These are phyloP conservation scores for Articulospora tetracladia DNA, from an alignment of 495 filamentous ascomycete genomes.

Conservation along the genomic window DNA sequence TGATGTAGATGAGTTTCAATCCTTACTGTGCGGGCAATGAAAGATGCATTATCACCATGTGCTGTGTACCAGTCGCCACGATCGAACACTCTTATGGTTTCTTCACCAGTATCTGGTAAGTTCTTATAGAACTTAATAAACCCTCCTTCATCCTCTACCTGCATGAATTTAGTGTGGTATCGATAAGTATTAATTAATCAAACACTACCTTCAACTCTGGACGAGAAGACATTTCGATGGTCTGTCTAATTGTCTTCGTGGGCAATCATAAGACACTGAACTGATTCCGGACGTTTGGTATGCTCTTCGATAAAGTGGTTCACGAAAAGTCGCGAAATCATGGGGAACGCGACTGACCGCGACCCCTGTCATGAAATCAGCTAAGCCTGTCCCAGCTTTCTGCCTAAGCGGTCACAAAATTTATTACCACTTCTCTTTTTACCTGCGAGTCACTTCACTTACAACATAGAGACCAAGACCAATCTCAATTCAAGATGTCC, in stretches of 20 bases:
- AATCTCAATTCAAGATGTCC: slow-evolving; percentile 17
- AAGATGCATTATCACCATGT: slow-evolving; percentile 87
- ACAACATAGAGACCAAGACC: background rate
- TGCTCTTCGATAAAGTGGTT: background rate
- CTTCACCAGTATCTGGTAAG: slow-evolving; percentile 61
- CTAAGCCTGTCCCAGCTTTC: background rate
- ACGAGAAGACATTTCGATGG: slow-evolving; percentile 71
- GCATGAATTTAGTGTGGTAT: slow-evolving; percentile 11
- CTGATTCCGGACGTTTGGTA: background rate
- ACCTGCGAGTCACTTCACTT: background rate
- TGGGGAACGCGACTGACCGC: slow-evolving; percentile 1
- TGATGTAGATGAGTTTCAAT: background rate
- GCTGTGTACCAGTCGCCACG: slow-evolving; percentile 93
- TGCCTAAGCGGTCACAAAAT: slow-evolving; percentile 10
- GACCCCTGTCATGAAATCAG: background rate
- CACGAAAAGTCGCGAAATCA: slow-evolving; percentile 10
- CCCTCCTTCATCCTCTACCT: slow-evolving; percentile 94
- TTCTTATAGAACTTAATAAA: slow-evolving; percentile 94
- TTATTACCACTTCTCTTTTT: background rate
- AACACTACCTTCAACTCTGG: slow-evolving; percentile 66
- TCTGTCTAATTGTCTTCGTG: background rate
- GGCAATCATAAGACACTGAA: background rate
- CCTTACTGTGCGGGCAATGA: slow-evolving; percentile 80
- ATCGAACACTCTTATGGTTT: slow-evolving; percentile 87
- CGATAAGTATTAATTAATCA: slow-evolving; percentile 25